phyloP scores from a whole-genome alignment of 177 flowering plant species.

The Telopea speciosissima region DNA sequence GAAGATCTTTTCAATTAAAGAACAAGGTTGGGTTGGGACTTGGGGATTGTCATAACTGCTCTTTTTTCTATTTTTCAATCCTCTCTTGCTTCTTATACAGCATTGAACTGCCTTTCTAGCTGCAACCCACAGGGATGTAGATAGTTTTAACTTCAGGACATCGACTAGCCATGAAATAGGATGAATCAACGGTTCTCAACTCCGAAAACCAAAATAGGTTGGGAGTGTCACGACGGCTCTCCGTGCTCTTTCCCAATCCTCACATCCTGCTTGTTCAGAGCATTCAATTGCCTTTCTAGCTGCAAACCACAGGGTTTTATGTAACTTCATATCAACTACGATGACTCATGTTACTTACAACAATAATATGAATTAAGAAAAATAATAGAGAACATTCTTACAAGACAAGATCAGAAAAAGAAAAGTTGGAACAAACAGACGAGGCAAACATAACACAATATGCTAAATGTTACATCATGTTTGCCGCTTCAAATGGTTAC shows the following conservation, averaged over 20 bases:
- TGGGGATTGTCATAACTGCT: not conserved
- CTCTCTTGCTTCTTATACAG: not conserved
- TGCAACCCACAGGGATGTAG: slow-evolving; percentile 4
- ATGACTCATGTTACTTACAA: not conserved
- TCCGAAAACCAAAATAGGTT: too few relatives aligned
- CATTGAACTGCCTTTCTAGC: slow-evolving; percentile 16
- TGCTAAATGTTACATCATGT: not conserved
- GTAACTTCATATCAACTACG: not conserved
- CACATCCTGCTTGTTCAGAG: not conserved
- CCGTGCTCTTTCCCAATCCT: not conserved
- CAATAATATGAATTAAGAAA: too few relatives aligned
- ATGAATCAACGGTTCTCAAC: too few relatives aligned
- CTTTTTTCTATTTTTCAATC: not conserved
- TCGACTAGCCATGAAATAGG: too few relatives aligned
- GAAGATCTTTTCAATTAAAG: not conserved
- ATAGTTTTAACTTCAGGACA: not conserved
- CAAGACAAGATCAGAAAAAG: too few relatives aligned
- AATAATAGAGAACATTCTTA: too few relatives aligned
- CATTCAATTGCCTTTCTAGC: slow-evolving; percentile 16
- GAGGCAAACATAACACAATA: not conserved
- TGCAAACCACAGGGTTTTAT: slow-evolving; percentile 2
- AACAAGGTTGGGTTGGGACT: not conserved
- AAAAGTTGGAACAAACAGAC: too few relatives aligned
- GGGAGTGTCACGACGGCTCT: too few relatives aligned
- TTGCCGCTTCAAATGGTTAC: not conserved